Conservation (phyloP, 306 rosid genomes). For the Biancaea sappan region DNA sequence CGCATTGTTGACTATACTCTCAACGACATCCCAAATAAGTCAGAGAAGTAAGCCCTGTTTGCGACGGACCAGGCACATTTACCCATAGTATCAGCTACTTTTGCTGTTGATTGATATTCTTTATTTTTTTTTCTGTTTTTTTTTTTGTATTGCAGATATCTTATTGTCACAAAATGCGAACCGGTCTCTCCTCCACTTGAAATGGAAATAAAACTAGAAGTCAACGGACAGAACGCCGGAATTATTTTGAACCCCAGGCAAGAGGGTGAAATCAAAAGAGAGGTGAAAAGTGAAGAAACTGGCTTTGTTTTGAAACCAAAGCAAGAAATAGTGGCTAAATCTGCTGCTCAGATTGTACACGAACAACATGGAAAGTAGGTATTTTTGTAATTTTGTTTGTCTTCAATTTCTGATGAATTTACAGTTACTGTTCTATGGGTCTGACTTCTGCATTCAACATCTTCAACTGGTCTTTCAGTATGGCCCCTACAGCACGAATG, state of each 20-base stretch:
- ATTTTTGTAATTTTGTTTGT: not conserved
- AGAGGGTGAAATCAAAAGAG: conserved; percentile 38
- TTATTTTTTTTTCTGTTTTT: not conserved
- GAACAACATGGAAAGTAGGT: conserved; percentile 83
- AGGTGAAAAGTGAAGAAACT: conserved; percentile 39
- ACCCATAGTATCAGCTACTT: not conserved
- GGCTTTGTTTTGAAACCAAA: conserved; percentile 70
- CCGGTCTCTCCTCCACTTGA: conserved; percentile 74
- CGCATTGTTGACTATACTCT: conserved; percentile 70
- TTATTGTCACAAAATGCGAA: conserved; percentile 75
- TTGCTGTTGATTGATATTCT: not conserved
- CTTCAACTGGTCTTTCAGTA: conserved; percentile 42
- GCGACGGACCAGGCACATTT: too few species aligned
- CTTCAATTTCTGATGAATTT: not conserved
- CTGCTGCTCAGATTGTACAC: conserved; percentile 84
- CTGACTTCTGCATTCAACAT: not conserved
- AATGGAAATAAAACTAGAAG: conserved; percentile 53
- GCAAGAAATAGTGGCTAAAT: conserved; percentile 71
- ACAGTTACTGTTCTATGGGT: not conserved
- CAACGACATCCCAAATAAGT: conserved; percentile 67
- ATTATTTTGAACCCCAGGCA: conserved; percentile 47
- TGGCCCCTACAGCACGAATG: conserved; percentile 77
- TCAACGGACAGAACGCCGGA: conserved; percentile 40
- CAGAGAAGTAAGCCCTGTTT: conserved; percentile 67
- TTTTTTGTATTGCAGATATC: conserved; percentile 48